These are phyloP conservation scores for Solanum peruvianum DNA, from an alignment of 257 asterid species.

Conservation along the genomic window DNA sequence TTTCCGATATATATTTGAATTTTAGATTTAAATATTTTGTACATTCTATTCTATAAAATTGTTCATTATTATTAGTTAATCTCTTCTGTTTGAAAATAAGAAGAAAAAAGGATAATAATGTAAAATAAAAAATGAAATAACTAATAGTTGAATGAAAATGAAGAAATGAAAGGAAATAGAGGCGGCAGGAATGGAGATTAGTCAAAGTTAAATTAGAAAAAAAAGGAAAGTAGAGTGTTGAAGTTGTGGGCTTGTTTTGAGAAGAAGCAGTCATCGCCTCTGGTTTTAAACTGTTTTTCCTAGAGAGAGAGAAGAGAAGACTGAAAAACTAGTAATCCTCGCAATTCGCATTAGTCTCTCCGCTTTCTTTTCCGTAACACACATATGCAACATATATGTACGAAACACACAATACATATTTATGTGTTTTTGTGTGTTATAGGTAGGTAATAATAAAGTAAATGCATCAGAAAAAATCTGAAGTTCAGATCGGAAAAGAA, in stretches of 20 bases:
- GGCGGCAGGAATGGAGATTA: neutral
- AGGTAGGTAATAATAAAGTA: too few relatives aligned
- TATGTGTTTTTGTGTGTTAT: too few relatives aligned
- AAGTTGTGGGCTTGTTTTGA: neutral
- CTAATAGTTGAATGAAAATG: neutral
- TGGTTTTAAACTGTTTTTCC: neutral
- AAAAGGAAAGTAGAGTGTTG: neutral
- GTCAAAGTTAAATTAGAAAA: neutral
- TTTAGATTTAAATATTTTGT: too few relatives aligned
- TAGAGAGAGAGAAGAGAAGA: neutral
- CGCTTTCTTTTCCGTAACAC: neutral
- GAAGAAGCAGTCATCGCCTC: neutral
- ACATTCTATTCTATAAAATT: neutral
- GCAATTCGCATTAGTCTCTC: neutral
- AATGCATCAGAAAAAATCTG: slow-evolving; percentile 98
- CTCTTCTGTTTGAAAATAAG: neutral
- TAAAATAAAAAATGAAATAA: too few relatives aligned
- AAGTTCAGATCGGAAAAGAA: slow-evolving; percentile 97
- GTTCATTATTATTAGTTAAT: neutral
- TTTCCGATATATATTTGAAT: neutral
- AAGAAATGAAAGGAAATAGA: neutral
- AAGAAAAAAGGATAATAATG: too few relatives aligned
- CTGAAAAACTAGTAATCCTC: neutral
- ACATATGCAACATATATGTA: neutral
- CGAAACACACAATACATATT: neutral